A percentile compares a stretch with the other conserved stretches of the same genome.
phyloP scores from a whole-genome alignment of 441 rosid genomes.

The Aquilaria agallochum region DNA sequence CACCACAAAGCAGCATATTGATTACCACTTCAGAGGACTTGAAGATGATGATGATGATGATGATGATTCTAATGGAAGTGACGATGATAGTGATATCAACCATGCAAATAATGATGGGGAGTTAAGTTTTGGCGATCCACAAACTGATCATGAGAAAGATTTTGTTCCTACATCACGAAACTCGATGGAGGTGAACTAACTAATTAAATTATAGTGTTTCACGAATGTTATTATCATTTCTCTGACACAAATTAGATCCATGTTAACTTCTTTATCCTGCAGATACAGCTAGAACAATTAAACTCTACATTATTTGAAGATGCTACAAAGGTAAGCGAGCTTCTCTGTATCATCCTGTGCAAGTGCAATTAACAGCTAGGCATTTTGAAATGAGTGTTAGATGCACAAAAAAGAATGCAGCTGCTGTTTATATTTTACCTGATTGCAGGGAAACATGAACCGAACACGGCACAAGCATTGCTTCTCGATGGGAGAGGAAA shows the following conservation, averaged over 20 bases:
- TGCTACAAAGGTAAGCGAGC: no score
- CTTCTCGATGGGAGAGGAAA: slow-evolving; percentile 39
- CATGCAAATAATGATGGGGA: slow-evolving; percentile 60
- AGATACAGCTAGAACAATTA: no score
- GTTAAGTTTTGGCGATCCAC: slow-evolving; percentile 75
- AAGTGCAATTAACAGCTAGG: no score
- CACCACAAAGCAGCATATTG: slow-evolving; percentile 54
- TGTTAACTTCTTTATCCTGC: background rate
- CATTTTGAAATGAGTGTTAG: no score
- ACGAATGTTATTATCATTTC: slow-evolving; percentile 2
- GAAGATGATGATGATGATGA: slow-evolving; percentile 39
- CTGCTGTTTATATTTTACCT: no score
- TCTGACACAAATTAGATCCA: background rate
- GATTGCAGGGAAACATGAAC: slow-evolving; percentile 49
- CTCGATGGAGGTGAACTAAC: slow-evolving; percentile 61
- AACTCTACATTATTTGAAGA: no score
- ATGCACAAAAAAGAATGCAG: no score
- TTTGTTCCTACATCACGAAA: slow-evolving; percentile 27
- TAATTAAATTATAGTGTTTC: slow-evolving; percentile 6
- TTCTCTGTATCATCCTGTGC: no score
- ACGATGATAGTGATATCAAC: background rate
- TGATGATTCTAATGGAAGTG: background rate
- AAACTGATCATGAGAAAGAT: slow-evolving; percentile 42
- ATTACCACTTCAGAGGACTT: slow-evolving; percentile 64
- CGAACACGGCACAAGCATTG: slow-evolving; percentile 29